Base-by-base conservation (phyloP, 169 alveolate species). In the Plasmodium fragile region DNA sequence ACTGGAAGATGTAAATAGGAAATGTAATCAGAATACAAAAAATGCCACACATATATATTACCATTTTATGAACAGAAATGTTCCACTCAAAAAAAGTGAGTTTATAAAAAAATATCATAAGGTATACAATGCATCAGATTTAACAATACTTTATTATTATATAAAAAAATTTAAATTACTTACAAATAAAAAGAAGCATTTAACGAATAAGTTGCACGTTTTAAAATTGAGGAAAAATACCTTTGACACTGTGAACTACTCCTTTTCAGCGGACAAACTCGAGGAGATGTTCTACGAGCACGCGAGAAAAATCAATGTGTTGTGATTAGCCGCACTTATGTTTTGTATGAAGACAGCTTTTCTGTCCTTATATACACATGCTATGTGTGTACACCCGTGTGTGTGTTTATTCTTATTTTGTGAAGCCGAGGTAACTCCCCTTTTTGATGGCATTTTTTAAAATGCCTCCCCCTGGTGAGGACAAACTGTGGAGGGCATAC, bases 251-350 rank as follows among this genome's bases (percentile, higher is more conserved):
- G 81, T 89, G 71, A 89, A 89, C 70, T 89, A 78, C 52, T 89
- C 94, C 25, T 89, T 89, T 59, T 55, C 94, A 1, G 45, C 78
- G 16, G 41, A 79, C 49, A 89, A 89, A 39, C 72, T 89, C 41
- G 89, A 89, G 30, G 81, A 89, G 52, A 89, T 89, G 94, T 89
- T 89, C 34, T 78, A 89, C 55, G 71, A 30, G n/a, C 94, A 89
- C 75, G 53, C 82, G 25, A 89, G 81, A 78, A 89, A 89, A 79
- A 89, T 89, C 16, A 89, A 89, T 34, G 94, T 89, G 39, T 78
- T 89, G 45, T 89, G 70, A 65, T 78, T 78, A 2, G 36, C 13
- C 11, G 30, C 43, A 53, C 73, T 10, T 30, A 71, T 11, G 79
- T 3, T n/a, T 32, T 3, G 32, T 32, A 59, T 16, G 45, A 5